A percentile compares a stretch with the other conserved stretches of the same genome.
These are phyloP conservation scores for Microsporum ferrugineum DNA, from an alignment of 2,329 filamentous ascomycete genomes.

Conservation along the genomic window DNA sequence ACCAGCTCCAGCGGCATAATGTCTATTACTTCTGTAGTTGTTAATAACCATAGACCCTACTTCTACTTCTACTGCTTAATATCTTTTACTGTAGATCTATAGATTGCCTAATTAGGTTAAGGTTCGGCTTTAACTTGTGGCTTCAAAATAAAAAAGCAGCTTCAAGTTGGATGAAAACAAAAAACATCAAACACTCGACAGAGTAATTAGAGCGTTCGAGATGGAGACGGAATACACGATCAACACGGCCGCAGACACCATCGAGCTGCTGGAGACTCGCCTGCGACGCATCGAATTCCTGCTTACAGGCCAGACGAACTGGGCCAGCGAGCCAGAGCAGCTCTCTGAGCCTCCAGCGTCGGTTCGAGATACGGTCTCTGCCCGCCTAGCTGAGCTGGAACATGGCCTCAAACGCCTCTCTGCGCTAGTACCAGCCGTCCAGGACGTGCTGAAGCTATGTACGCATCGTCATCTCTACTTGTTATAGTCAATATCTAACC, in stretches of 20 bases:
- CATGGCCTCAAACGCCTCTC: conserved; percentile 29
- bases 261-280: conserved; percentile 35
- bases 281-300: conserved; percentile 36
- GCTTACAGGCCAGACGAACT: conserved; percentile 31
- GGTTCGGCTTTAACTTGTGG: not conserved
- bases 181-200: not conserved
- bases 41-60: not conserved
- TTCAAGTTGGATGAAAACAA: not conserved
- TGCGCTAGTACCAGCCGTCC: conserved; percentile 28
- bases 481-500: conserved; percentile 6
- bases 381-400: conserved; percentile 30
- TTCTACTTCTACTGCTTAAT: not conserved
- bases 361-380: conserved; percentile 26
- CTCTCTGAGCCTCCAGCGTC: conserved; percentile 10
- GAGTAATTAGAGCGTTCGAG: not conserved
- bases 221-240: not conserved
- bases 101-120: not conserved
- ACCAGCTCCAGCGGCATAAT: not conserved
- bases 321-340: conserved; percentile 27
- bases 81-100: not conserved
- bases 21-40: not conserved
- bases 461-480: conserved; percentile 10
- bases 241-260: conserved; percentile 28
- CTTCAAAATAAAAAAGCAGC: not conserved
- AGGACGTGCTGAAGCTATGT: conserved; percentile 36